Evolutionary conservation across 2,329 filamentous ascomycete genomes (phyloP).

Genomic region (Ophiostoma ips): DNA sequence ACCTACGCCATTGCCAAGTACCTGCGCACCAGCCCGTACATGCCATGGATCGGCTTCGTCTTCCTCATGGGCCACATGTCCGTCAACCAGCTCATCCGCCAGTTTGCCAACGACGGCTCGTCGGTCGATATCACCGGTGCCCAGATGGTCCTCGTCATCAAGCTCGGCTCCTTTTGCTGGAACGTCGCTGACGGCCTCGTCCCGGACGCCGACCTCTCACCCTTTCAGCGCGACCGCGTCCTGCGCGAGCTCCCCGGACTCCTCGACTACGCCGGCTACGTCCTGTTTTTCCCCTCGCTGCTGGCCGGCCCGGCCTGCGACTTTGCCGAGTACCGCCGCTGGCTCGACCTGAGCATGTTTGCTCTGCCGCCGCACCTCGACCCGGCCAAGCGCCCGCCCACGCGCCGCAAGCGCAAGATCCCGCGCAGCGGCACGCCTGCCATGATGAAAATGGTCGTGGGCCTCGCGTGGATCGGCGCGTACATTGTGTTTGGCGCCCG

Average conservation of each 20-base stretch:
- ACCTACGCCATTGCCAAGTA: conserved; percentile 75
- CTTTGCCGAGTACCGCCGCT: conserved; percentile 80
- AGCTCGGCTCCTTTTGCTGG: conserved; percentile 93
- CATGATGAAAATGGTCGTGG: conserved; percentile 56
- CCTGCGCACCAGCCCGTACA: conserved; percentile 66
- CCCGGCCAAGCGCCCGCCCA: conserved; percentile 70
- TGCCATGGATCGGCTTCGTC: conserved; percentile 94
- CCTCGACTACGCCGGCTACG: conserved; percentile 77
- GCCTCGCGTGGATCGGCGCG: conserved; percentile 63
- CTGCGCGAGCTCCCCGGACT: conserved; percentile 60
- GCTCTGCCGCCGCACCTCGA: conserved; percentile 70
- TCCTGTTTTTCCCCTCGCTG: conserved; percentile 87
- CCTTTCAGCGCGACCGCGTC: conserved; percentile 71
- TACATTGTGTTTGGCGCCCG: conserved; percentile 52
- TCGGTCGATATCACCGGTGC: conserved; percentile 80
- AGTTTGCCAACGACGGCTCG: conserved; percentile 51
- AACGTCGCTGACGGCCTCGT: conserved; percentile 88
- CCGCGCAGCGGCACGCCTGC: conserved; percentile 83
- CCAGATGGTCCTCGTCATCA: conserved; percentile 98
- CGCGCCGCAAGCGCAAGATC: conserved; percentile 80
- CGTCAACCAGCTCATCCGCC: conserved; percentile 71
- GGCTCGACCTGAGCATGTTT: conserved; percentile 93
- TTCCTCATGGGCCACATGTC: conserved; percentile 96
- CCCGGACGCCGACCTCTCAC: conserved; percentile 64
- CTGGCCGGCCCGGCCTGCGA: conserved; percentile 89